Conservation (phyloP, 1,139 yeast species). For the Saccharomycopsis hybrid region DNA sequence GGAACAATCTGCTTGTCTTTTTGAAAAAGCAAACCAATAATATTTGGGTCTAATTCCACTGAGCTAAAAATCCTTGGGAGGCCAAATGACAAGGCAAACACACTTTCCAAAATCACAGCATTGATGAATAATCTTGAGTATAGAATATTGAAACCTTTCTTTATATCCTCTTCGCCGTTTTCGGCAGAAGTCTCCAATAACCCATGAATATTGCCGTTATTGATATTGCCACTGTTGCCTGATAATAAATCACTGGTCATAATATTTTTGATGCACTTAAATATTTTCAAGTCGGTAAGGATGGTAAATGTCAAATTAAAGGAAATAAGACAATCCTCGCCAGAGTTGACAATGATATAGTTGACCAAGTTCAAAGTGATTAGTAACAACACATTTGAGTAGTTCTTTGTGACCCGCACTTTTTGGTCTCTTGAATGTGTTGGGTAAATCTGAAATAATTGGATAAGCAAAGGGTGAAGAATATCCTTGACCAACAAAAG, state of each 20-base stretch:
- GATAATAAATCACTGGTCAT: constrained; percentile 16
- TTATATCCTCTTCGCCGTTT: constrained; percentile 15
- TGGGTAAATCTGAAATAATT: constrained; percentile 19
- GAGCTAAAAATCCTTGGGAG: constrained; percentile 37
- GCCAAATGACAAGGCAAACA: constrained; percentile 54
- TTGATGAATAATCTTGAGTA: constrained; percentile 46
- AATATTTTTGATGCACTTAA: constrained; percentile 33
- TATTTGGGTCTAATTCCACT: constrained; percentile 22
- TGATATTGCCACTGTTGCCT: background rate
- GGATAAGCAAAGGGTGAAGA: constrained; percentile 19
- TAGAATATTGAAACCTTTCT: constrained; percentile 37
- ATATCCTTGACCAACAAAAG: constrained; percentile 18
- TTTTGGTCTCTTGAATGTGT: background rate
- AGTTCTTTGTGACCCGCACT: background rate
- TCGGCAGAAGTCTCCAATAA: constrained; percentile 4
- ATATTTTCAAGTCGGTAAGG: constrained; percentile 52
- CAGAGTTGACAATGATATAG: constrained; percentile 50
- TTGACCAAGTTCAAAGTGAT: constrained; percentile 31
- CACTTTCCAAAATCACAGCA: constrained; percentile 45
- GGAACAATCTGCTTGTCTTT: constrained; percentile 7
- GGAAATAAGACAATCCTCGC: constrained; percentile 51
- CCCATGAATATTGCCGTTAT: constrained; percentile 7
- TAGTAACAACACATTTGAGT: constrained; percentile 11
- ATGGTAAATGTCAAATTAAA: constrained; percentile 47
- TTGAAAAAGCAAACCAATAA: constrained; percentile 22